Conservation (phyloP, 805 yeast species). For the Pichia rugopelliculosa region DNA sequence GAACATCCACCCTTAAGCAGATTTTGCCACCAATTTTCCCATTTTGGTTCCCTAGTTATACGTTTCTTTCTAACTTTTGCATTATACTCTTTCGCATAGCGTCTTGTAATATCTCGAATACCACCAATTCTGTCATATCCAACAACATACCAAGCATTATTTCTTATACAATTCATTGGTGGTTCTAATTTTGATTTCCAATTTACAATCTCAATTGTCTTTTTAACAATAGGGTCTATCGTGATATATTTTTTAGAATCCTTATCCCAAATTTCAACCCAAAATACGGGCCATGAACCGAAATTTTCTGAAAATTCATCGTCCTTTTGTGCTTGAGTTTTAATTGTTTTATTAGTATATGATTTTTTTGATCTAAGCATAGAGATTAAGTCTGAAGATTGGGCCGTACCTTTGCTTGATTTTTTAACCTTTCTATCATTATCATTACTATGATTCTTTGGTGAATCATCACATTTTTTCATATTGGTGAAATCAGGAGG, state of each 20-base stretch:
- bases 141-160: constrained; percentile 63
- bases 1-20: constrained; percentile 33
- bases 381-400: constrained; percentile 12
- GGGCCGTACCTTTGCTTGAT: not conserved
- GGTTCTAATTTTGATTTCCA: constrained; percentile 52
- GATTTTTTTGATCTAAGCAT: constrained; percentile 22
- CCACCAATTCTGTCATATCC: constrained; percentile 64
- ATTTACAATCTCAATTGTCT: constrained; percentile 55
- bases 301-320: constrained; percentile 5
- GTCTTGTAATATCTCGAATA: constrained; percentile 74
- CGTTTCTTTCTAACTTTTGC: constrained; percentile 71
- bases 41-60: constrained; percentile 51
- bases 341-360: constrained; percentile 11
- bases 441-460: constrained; percentile 11
- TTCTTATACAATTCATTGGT: constrained; percentile 47
- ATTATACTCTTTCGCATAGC: constrained; percentile 67
- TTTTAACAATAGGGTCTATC: constrained; percentile 68
- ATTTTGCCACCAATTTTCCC: constrained; percentile 53
- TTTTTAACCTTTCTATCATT: not conserved
- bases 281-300: constrained; percentile 59
- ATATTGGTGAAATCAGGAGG: constrained; percentile 74
- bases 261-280: constrained; percentile 93
- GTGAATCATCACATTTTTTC: constrained; percentile 10
- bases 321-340: constrained; percentile 1
- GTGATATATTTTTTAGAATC: constrained; percentile 71